Conservation (phyloP, 2,329 filamentous ascomycete genomes). For the Fusarium buxicola region DNA sequence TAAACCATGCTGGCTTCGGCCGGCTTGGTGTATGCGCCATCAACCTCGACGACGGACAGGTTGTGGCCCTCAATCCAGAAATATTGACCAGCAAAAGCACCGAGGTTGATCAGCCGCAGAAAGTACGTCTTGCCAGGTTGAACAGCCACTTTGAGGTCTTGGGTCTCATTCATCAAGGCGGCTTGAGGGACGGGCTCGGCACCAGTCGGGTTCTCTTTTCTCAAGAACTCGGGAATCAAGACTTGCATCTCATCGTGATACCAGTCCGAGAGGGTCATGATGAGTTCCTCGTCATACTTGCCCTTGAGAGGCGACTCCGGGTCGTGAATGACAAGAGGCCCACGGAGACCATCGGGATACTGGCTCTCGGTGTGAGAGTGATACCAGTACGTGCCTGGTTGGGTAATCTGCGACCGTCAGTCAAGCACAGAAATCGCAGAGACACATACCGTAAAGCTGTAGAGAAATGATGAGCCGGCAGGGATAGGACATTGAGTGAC, state of each 20-base stretch:
- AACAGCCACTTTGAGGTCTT: constrained; percentile 68
- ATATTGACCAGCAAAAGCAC: constrained; percentile 75
- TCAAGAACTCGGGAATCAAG: constrained; percentile 62
- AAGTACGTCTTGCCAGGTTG: constrained; percentile 70
- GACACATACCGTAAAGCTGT: constrained; percentile 71
- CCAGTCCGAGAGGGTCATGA: constrained; percentile 77
- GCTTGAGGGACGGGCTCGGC: constrained; percentile 75
- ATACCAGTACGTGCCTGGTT: constrained; percentile 84
- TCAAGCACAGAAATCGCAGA: fast-evolving
- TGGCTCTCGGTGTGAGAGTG: constrained; percentile 76
- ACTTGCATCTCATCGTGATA: constrained; percentile 70
- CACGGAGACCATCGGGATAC: constrained; percentile 77
- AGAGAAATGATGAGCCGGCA: constrained; percentile 73
- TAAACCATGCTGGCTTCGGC: constrained; percentile 72
- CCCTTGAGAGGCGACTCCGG: constrained; percentile 65
- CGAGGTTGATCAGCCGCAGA: constrained; percentile 68
- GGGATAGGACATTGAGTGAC: constrained; percentile 76
- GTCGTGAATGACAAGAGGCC: constrained; percentile 73
- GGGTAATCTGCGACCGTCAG: constrained; percentile 58
- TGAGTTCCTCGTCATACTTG: constrained; percentile 71
- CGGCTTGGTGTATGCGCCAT: constrained; percentile 75
- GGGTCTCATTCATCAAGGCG: constrained; percentile 77
- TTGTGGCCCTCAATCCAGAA: constrained; percentile 75
- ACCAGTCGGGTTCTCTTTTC: constrained; percentile 66
- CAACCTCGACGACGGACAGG: constrained; percentile 77